Percentiles rank a stretch among this genome's conserved stretches.
These are phyloP conservation scores for Hypoxylon lienhwacheense DNA, from an alignment of 495 filamentous ascomycete species.

Conservation along the genomic window DNA sequence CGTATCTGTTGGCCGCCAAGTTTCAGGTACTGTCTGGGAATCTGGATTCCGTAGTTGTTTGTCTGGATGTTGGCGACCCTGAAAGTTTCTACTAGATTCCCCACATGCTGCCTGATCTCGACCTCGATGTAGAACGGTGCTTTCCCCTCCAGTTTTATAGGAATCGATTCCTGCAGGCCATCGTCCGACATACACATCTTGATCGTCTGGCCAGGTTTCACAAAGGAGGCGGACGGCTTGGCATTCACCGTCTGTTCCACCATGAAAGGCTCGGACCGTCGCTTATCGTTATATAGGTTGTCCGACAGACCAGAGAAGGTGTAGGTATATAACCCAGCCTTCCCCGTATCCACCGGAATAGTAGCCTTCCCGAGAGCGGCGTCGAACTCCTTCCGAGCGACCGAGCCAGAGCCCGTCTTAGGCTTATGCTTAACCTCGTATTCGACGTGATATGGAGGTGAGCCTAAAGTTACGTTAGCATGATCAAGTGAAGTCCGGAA, in stretches of 20 bases:
- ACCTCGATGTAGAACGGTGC: conserved; percentile 89
- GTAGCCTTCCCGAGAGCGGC: conserved; percentile 70
- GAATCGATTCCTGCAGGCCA: conserved; percentile 80
- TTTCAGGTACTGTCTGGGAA: conserved; percentile 79
- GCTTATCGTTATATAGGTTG: conserved; percentile 74
- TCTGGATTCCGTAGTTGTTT: conserved; percentile 72
- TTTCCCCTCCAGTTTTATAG: conserved; percentile 76
- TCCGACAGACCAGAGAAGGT: conserved; percentile 79
- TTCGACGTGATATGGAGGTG: conserved; percentile 78
- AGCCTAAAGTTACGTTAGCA: conserved; percentile 48
- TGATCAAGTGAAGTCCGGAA: background rate
- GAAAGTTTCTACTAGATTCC: conserved; percentile 75
- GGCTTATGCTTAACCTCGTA: conserved; percentile 76
- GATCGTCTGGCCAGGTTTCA: conserved; percentile 88
- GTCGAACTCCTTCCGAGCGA: conserved; percentile 66
- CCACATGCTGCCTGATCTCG: conserved; percentile 86
- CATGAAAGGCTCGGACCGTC: conserved; percentile 61
- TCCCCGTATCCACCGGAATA: conserved; percentile 78
- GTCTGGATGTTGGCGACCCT: conserved; percentile 73
- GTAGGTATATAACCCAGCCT: conserved; percentile 82
- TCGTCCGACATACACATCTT: conserved; percentile 87
- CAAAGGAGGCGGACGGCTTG: conserved; percentile 76
- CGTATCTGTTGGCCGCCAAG: conserved; percentile 82
- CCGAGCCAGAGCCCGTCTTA: conserved; percentile 60
- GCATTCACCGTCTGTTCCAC: conserved; percentile 81